Evolutionary conservation across 2,329 filamentous ascomycete genomes (phyloP).

Genomic region (Microdochium paspali): DNA sequence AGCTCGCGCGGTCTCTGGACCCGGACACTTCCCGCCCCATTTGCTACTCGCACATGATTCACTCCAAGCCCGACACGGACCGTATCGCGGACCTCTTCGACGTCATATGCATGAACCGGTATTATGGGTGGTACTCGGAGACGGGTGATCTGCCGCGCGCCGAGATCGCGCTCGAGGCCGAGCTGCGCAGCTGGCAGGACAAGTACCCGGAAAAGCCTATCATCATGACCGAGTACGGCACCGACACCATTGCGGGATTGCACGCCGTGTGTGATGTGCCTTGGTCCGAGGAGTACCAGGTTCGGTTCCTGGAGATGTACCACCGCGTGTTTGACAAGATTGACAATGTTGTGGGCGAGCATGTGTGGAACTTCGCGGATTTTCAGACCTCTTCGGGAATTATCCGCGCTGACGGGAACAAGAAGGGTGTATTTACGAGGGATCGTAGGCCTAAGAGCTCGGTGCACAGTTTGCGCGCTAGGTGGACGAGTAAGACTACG

Average conservation of each 20-base stretch:
- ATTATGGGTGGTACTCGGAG: conserved; percentile 17
- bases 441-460: conserved; percentile 13
- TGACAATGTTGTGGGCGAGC: conserved; percentile 16
- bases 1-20: conserved; percentile 9
- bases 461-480: no score
- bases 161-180: conserved; percentile 11
- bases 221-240: conserved; percentile 18
- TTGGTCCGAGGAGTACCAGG: conserved; percentile 20
- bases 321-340: conserved; percentile 19
- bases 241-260: conserved; percentile 16
- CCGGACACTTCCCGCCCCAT: conserved; percentile 16
- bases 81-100: conserved; percentile 15
- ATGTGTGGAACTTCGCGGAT: conserved; percentile 17
- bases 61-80: conserved; percentile 7
- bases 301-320: conserved; percentile 14
- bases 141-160: conserved; percentile 13
- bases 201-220: conserved; percentile 18
- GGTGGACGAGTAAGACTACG: no score
- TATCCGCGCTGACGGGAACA: conserved; percentile 13
- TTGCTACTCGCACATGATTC: conserved; percentile 12
- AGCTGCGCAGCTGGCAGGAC: conserved; percentile 4
- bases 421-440: conserved; percentile 15
- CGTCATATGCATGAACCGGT: conserved; percentile 17
- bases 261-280: conserved; percentile 13
- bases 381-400: conserved; percentile 10